Percentiles rank a stretch among this genome's conserved stretches.
Conservation (phyloP, 2,329 filamentous ascomycete genomes). For the Biscogniauxia mediterranea region DNA sequence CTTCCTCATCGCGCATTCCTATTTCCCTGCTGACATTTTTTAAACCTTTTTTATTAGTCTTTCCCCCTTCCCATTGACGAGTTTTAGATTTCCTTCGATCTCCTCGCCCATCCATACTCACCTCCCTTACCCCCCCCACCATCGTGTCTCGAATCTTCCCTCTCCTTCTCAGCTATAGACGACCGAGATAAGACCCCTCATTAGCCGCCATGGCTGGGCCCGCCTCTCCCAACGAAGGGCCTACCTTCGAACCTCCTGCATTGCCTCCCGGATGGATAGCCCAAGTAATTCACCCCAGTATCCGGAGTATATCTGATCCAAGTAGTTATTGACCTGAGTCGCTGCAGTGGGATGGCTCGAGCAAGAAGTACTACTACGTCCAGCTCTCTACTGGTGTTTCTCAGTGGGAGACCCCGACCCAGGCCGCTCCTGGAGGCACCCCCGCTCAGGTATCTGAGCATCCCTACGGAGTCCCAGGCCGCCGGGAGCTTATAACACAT, state of each 20-base stretch:
- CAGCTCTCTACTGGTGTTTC: constrained; percentile 70
- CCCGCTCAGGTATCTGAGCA: constrained; percentile 56
- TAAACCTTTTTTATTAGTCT: constrained; percentile 3
- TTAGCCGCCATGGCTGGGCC: constrained; percentile 52
- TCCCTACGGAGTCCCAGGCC: constrained; percentile 57
- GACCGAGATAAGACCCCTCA: constrained; percentile 19
- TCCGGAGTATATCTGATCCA: neutral
- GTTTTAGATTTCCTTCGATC: constrained; percentile 4
- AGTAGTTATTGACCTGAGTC: neutral
- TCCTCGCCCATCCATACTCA: neutral
- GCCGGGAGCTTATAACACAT: constrained; percentile 57
- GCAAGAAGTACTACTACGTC: constrained; percentile 68
- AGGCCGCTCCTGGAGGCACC: constrained; percentile 61
- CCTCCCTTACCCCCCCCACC: no score
- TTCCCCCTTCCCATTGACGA: neutral
- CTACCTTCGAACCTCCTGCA: constrained; percentile 56
- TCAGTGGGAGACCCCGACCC: constrained; percentile 71
- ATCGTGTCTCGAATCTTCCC: constrained; percentile 6
- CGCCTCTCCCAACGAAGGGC: constrained; percentile 58
- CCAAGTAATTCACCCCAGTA: constrained; percentile 39
- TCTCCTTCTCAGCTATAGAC: constrained; percentile 8
- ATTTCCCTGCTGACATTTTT: constrained; percentile 4
- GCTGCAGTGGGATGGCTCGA: constrained; percentile 55
- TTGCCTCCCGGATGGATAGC: constrained; percentile 67
- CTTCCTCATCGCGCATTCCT: neutral